phyloP scores from a whole-genome alignment of 2,329 filamentous ascomycete species.

The Cladosporium phlei region DNA sequence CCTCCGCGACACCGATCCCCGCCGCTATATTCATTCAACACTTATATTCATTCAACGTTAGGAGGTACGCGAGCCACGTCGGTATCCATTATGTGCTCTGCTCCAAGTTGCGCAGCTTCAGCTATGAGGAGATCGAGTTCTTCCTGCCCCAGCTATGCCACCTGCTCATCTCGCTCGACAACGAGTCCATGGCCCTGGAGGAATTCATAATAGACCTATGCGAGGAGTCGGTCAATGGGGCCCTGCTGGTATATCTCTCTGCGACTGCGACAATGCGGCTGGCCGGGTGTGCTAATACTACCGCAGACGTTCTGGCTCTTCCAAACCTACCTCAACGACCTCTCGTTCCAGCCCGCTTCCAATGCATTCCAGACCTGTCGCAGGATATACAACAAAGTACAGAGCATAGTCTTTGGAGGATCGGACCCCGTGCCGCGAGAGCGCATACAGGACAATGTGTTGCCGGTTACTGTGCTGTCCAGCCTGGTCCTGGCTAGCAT shows the following conservation, averaged over 20 bases:
- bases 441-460: constrained; percentile 74
- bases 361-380: constrained; percentile 77
- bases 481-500: constrained; percentile 75
- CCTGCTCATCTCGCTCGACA: constrained; percentile 80
- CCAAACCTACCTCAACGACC: constrained; percentile 80
- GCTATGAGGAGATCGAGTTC: constrained; percentile 89
- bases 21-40: too few species aligned
- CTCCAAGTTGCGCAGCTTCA: constrained; percentile 82
- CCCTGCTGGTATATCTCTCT: constrained; percentile 64
- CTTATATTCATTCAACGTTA: too few species aligned
- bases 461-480: constrained; percentile 74
- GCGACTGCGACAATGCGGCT: too few species aligned
- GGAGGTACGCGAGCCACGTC: constrained; percentile 83
- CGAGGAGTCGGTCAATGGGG: constrained; percentile 80
- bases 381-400: constrained; percentile 81
- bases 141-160: constrained; percentile 82
- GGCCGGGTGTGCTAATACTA: constrained; percentile 18
- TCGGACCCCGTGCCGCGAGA: constrained; percentile 64
- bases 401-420: constrained; percentile 79
- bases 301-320: constrained; percentile 82
- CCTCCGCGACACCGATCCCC: not conserved
- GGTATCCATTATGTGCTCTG: constrained; percentile 86
- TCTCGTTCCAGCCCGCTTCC: constrained; percentile 68
- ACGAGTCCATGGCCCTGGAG: constrained; percentile 86
- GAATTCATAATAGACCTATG: constrained; percentile 82